Evolutionary conservation across 2,329 filamentous ascomycete species (phyloP).

Genomic region (Talaromyces sp.): DNA sequence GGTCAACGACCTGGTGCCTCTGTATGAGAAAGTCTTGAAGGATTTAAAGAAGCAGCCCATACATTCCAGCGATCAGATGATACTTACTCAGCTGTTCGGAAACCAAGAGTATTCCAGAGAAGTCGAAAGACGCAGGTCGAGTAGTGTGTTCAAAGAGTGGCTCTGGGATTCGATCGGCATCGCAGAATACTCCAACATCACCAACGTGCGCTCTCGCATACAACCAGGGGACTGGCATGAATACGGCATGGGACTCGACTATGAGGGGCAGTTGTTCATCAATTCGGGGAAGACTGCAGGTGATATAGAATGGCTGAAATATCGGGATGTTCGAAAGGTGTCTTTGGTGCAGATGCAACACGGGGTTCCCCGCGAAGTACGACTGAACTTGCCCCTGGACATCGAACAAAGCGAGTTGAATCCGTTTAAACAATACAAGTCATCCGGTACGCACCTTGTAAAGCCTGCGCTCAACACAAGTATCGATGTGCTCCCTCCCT

Average conservation of each 20-base stretch:
- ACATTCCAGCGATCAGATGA: constrained; percentile 38
- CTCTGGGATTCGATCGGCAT: constrained; percentile 34
- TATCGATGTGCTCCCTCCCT: constrained; percentile 40
- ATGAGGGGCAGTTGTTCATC: constrained; percentile 47
- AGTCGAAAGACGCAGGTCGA: constrained; percentile 29
- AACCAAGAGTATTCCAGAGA: constrained; percentile 50
- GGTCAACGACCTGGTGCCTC: constrained; percentile 42
- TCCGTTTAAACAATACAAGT: constrained; percentile 30
- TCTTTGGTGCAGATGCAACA: constrained; percentile 30
- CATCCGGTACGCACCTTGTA: constrained; percentile 21
- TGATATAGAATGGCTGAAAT: constrained; percentile 39
- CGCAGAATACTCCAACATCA: constrained; percentile 32
- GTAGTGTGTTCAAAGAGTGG: constrained; percentile 33
- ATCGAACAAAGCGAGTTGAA: constrained; percentile 25
- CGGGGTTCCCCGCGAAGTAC: constrained; percentile 31
- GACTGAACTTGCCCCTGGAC: constrained; percentile 35
- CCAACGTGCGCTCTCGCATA: constrained; percentile 27
- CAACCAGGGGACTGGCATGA: constrained; percentile 41
- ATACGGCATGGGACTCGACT: constrained; percentile 50
- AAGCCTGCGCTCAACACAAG: constrained; percentile 29
- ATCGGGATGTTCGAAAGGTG: constrained; percentile 33
- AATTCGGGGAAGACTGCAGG: constrained; percentile 34
- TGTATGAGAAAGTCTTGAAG: constrained; percentile 42
- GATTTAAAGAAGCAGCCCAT: constrained; percentile 29
- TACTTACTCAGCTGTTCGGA: constrained; percentile 49